A percentile compares a stretch with the other conserved stretches of the same genome.
Conservation (phyloP, 176 grass and related monocot genomes). For the Carex parvula region DNA sequence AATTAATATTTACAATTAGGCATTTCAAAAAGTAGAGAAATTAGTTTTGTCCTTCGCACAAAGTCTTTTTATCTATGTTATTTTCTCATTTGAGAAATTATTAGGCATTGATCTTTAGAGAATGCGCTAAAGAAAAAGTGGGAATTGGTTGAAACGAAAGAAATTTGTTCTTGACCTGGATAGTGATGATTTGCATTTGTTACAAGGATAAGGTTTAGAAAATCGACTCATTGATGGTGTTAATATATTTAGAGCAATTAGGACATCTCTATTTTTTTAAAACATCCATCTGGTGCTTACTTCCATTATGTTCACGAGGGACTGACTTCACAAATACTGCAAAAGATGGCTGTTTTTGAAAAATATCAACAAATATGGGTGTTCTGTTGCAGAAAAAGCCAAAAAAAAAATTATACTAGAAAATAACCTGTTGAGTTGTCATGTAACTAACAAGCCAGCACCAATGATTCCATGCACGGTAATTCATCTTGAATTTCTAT, state of each 20-base stretch:
- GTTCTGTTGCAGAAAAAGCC: not conserved
- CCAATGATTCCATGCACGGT: conserved; percentile 79
- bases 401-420: not conserved
- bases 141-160: not conserved
- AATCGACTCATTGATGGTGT: not conserved
- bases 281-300: not conserved
- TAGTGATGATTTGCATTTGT: not conserved
- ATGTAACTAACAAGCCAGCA: conserved; percentile 88
- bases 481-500: conserved; percentile 99
- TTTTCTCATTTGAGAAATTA: not conserved
- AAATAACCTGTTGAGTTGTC: conserved; percentile 54
- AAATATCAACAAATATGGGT: not conserved
- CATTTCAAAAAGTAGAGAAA: not conserved
- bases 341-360: not conserved
- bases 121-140: not conserved
- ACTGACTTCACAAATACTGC: not conserved
- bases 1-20: conserved; percentile 19
- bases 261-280: not conserved
- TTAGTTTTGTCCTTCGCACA: not conserved
- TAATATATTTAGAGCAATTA: not conserved
- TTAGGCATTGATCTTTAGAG: not conserved
- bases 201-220: not conserved
- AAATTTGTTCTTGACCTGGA: not conserved
- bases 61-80: not conserved
- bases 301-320: not conserved